phyloP scores from a whole-genome alignment of 345 rosid species.

The Salix arbutifolia region DNA sequence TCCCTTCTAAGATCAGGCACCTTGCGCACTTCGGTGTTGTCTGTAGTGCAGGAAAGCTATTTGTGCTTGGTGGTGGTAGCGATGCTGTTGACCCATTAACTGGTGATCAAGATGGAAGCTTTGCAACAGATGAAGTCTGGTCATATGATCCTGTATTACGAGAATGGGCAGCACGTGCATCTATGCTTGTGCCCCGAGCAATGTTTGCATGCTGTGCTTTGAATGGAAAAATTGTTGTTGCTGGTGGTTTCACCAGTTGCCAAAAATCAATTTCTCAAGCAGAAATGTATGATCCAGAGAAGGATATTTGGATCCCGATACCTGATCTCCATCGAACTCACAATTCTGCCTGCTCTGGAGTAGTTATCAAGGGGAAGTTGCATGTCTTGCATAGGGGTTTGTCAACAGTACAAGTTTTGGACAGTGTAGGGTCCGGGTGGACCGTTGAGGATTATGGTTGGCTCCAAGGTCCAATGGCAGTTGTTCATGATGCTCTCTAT shows the following conservation, averaged over 20 bases:
- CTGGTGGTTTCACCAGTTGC: conserved; percentile 92
- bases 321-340: conserved; percentile 86
- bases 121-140: conserved; percentile 92
- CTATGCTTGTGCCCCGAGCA: conserved; percentile 92
- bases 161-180: conserved; percentile 58
- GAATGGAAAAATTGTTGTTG: conserved; percentile 81
- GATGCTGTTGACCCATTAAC: conserved; percentile 88
- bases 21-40: conserved; percentile 83
- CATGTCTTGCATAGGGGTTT: conserved; percentile 88
- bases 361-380: conserved; percentile 61
- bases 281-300: conserved; percentile 84
- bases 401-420: conserved; percentile 80
- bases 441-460: conserved; percentile 67
- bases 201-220: conserved; percentile 92
- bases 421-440: conserved; percentile 60
- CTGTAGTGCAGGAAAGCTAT: conserved; percentile 59
- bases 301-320: conserved; percentile 68
- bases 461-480: conserved; percentile 91
- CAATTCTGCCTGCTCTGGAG: conserved; percentile 85
- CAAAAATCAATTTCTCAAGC: conserved; percentile 84
- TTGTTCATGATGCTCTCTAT: conserved; percentile 57
- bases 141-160: conserved; percentile 73
- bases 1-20: conserved; percentile 80
- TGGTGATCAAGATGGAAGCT: conserved; percentile 93
- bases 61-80: conserved; percentile 93